Base-by-base conservation (phyloP, 768 basidiomycete genomes). In the Podaxis pistillaris region DNA sequence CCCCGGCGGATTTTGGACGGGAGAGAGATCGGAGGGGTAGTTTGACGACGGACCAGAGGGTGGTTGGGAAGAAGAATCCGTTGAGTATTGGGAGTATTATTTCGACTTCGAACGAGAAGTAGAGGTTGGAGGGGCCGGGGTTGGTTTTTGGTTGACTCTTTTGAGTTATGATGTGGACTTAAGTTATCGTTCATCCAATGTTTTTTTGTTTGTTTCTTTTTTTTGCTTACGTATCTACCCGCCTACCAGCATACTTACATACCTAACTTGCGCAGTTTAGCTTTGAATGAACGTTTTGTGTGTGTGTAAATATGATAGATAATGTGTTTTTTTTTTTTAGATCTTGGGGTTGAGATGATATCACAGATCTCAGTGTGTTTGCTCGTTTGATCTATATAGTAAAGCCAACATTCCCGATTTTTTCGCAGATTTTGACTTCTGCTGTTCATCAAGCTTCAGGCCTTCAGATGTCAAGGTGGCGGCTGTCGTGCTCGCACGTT, bases 1-100 rank as follows among this genome's bases (percentile, higher is more conserved):
- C 68, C 30, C 26, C 71, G 30, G 30, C 30, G 50, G 68, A 70
- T 47, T 60, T 70, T 53, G 65, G 66, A 38, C 62, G 68, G 58
- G 66, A 69, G 40, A 63, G 69, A 54, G 40, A 67, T 65, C 56
- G 58, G 30, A 65, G 68, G 38, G 33, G 67, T 47, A 60, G 60
- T 49, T 15, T 56, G 60, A 53, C 47, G 55, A 33, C n/a, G n/a
- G 59, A 64, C 51, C 66, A 62, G 62, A 63, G 68, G 51, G 69
- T 63, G 0, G 53, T 58, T 46, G 66, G 67, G 60, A 89, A 87
- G 80, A 89, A 85, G 74, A 89, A 87, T 66, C 82, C 81, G 59
- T 68, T 89, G 74, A 88, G 86, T 67, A 89, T 89, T 65, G 86
- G 86, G 59, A 88, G 85, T 67, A 89, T 89, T 60, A 88, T 89